Evolutionary conservation across 73 alveolate genomes (phyloP).

Genomic region (Symbiodinium pilosum): DNA sequence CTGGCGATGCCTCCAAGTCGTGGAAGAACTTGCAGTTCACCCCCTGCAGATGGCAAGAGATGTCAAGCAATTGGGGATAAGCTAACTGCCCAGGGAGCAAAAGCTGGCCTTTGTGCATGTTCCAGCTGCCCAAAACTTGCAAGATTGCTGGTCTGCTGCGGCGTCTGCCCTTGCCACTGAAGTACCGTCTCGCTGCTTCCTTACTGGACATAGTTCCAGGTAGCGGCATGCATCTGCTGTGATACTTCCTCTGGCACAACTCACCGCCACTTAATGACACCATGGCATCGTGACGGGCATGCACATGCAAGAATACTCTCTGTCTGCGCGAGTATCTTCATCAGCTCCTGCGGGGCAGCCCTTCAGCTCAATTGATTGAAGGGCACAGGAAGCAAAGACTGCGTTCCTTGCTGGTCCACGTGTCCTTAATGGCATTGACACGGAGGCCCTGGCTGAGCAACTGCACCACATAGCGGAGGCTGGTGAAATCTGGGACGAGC

Average conservation of each 20-base stretch:
- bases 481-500: conserved; percentile 51
- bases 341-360: not conserved
- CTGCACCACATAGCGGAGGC: conserved; percentile 44
- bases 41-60: conserved; percentile 18
- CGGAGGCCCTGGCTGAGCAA: conserved; percentile 63
- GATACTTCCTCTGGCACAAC: not conserved
- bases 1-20: conserved; percentile 37
- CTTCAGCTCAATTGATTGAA: not conserved
- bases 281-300: too few relatives aligned
- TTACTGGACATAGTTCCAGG: not conserved
- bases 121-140: conserved; percentile 85
- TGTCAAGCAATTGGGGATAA: not conserved
- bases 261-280: too few relatives aligned
- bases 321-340: not conserved
- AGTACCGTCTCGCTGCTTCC: conserved; percentile 1
- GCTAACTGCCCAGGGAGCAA: not conserved
- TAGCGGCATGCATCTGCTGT: not conserved
- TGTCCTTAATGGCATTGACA: conserved; percentile 22
- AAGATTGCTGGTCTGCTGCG: conserved; percentile 19
- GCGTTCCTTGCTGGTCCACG: not conserved
- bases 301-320: too few relatives aligned
- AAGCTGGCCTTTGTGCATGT: conserved; percentile 56
- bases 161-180: not conserved
- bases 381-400: not conserved
- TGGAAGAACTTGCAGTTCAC: conserved; percentile 86